Conservation (phyloP, 257 asterid genomes). For the Coffea canephora region DNA sequence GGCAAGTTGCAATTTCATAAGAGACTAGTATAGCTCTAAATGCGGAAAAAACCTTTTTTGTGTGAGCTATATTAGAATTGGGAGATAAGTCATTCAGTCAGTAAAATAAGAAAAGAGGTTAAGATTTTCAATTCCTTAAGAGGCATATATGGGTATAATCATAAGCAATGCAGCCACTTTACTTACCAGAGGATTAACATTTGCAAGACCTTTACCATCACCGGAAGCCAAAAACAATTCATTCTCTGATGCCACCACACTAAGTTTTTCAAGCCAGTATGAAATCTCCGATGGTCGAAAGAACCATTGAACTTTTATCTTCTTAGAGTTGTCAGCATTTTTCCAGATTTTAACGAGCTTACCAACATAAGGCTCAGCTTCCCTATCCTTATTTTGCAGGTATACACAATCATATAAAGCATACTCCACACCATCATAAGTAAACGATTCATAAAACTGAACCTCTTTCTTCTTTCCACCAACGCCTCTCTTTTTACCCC, state of each 20-base stretch:
- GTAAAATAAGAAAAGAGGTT: no score
- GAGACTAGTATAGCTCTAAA: neutral
- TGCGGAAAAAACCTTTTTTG: neutral
- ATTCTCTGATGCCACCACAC: conserved; percentile 34
- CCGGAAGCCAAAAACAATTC: conserved; percentile 86
- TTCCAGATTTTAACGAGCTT: conserved; percentile 77
- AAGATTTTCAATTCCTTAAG: neutral
- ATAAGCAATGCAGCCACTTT: neutral
- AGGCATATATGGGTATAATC: neutral
- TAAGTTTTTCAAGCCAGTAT: conserved; percentile 34
- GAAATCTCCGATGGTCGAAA: conserved; percentile 70
- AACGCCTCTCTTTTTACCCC: conserved; percentile 56
- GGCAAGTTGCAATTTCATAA: neutral
- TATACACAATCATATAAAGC: conserved; percentile 58
- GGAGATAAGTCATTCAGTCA: neutral
- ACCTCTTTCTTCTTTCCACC: conserved; percentile 51
- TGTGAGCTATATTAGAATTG: neutral
- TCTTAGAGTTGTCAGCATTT: conserved; percentile 36
- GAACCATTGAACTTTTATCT: conserved; percentile 80
- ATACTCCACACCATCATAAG: conserved; percentile 67
- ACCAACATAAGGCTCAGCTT: conserved; percentile 57
- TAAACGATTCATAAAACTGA: conserved; percentile 65
- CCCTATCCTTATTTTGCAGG: conserved; percentile 44
- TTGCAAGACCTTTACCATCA: conserved; percentile 60
- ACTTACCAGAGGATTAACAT: conserved; percentile 68